A percentile compares a stretch with the other conserved stretches of the same genome.
Conservation (phyloP, 768 basidiomycete genomes). For the Podaxis sp. region DNA sequence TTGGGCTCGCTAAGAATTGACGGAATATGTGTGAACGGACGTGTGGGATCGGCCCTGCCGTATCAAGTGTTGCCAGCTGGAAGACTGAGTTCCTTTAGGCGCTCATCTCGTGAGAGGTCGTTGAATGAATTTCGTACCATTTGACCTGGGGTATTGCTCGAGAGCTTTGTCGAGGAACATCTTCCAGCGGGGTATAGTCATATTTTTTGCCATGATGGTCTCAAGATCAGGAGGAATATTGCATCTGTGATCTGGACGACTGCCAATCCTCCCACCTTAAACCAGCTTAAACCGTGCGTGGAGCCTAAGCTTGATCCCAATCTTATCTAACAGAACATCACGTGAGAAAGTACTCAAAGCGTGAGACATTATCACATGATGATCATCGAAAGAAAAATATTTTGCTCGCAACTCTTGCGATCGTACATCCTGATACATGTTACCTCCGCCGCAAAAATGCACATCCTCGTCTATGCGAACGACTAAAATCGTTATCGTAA, state of each 20-base stretch:
- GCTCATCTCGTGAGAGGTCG: not conserved
- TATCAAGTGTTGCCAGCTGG: conserved; percentile 59
- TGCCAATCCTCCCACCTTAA: not conserved
- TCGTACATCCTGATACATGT: not conserved
- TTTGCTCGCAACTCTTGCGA: not conserved
- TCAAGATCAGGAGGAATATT: not conserved
- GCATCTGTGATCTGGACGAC: not conserved
- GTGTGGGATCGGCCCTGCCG: conserved; percentile 40
- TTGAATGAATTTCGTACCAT: not conserved
- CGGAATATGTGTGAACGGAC: conserved; percentile 70
- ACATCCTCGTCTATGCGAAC: not conserved
- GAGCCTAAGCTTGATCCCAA: not conserved
- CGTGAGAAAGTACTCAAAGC: not conserved
- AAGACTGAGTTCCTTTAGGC: conserved; percentile 38
- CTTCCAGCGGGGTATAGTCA: conserved; percentile 13
- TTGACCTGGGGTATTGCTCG: conserved; percentile 10
- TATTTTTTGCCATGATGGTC: not conserved
- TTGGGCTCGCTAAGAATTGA: conserved; percentile 42
- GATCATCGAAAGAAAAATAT: not conserved
- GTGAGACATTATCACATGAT: not conserved
- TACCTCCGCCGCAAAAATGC: not conserved
- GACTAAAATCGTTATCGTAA: not conserved
- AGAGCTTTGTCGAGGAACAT: conserved; percentile 11
- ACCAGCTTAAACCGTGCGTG: not conserved
- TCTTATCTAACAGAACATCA: not conserved